Base-by-base conservation (phyloP, 768 basidiomycete genomes). In the Boletus rubroflammeus region DNA sequence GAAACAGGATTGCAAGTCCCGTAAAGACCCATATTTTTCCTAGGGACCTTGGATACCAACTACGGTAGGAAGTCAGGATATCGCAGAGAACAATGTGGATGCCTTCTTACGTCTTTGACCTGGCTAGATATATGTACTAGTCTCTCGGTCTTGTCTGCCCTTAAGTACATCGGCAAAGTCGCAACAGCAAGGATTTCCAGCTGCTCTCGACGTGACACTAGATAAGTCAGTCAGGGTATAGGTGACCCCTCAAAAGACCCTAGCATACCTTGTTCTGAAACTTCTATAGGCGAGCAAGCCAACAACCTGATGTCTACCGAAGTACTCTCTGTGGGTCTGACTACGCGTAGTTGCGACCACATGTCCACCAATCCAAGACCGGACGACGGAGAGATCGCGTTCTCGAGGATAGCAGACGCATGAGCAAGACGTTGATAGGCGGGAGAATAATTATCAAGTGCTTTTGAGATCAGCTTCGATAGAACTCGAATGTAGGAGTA, bases 341-440 rank as follows among this genome's bases (percentile, higher is more conserved):
- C 60, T 13, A 39, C 36, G 11, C 63, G 76, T 51, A 85, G 68
- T 6, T 65, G 67, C 13, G 76, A 73, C 93, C 93, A 96, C 34
- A 96, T 81, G 21, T 84, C 76, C 19, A 79, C 72, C 66, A 94
- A 73, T 23, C 86, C 88, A 25, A 82, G 75, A 5, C 95, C 94
- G n/a, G 82, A 79, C 7, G 83, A 81, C 15, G 84, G 77, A 3
- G 80, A 80, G 15, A 88, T 74, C 3, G 74, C 63, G 5, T 76
- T 68, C 35, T 77, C 73, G 3, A 95, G 72, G 6, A 63, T 61
- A 31, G 71, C 53, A 6, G 73, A 72, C 26, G 67, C 60, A n/a
- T 50, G 46, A 9, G 60, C 61, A 29, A 84, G 62, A 25, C 62
- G 48, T 1, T 51, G 39, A 47, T 82, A 78, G 4, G 54, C 40